These are phyloP conservation scores for Pluteus cervinus DNA, from an alignment of 768 basidiomycete genomes.

Conservation along the genomic window DNA sequence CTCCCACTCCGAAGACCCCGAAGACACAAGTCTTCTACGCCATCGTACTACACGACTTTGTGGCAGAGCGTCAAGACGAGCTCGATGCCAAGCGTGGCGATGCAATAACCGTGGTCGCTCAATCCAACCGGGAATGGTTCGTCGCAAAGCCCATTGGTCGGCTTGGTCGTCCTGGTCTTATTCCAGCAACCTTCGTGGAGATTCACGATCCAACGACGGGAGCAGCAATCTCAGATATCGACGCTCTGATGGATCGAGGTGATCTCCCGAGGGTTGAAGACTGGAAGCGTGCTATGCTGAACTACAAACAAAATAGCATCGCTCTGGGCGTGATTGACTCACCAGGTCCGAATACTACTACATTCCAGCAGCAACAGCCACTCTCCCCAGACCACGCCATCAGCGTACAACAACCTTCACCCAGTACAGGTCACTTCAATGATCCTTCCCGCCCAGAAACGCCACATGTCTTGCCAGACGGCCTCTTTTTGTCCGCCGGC, in stretches of 20 bases:
- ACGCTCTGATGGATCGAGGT: slow-evolving; percentile 76
- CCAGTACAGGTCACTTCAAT: slow-evolving; percentile 16
- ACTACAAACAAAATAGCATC: slow-evolving; percentile 95
- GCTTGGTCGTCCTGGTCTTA: slow-evolving; percentile 92
- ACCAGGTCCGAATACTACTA: slow-evolving; percentile 28
- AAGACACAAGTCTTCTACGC: slow-evolving; percentile 81
- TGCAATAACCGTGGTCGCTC: slow-evolving; percentile 93
- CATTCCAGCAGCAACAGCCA: slow-evolving; percentile 39
- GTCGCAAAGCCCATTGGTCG: slow-evolving; percentile 97
- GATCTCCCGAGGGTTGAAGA: slow-evolving; percentile 96
- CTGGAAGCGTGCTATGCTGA: slow-evolving; percentile 94
- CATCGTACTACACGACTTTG: slow-evolving; percentile 91
- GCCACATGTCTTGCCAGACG: slow-evolving; percentile 60
- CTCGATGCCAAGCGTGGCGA: slow-evolving; percentile 94
- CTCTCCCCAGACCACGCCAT: slow-evolving; percentile 21
- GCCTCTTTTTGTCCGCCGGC: slow-evolving; percentile 78
- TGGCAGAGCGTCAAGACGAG: slow-evolving; percentile 94
- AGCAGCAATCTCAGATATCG: slow-evolving; percentile 67
- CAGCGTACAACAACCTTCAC: slow-evolving; percentile 21
- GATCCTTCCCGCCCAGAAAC: slow-evolving; percentile 31
- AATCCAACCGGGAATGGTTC: slow-evolving; percentile 99
- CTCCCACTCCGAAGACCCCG: slow-evolving; percentile 21
- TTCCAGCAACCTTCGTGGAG: slow-evolving; percentile 96
- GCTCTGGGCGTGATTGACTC: slow-evolving; percentile 86
- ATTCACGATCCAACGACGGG: slow-evolving; percentile 91